Conservation (phyloP, 2,329 filamentous ascomycete genomes). For the Blumeria graminis region DNA sequence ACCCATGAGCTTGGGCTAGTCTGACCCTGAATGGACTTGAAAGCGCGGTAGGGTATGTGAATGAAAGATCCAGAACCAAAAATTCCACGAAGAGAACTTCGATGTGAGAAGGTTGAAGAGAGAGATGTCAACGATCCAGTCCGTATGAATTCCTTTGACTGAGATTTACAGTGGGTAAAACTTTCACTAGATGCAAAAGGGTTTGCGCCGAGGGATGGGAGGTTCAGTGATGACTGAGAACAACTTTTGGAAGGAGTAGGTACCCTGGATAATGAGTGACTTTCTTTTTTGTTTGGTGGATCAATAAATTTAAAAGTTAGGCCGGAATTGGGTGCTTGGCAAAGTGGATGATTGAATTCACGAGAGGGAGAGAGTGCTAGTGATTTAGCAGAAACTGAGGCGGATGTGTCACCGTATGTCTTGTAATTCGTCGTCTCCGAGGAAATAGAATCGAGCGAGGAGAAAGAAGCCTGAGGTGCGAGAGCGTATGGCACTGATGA, state of each 20-base stretch:
- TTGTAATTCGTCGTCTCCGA: slow-evolving; percentile 16
- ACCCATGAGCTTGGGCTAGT: slow-evolving; percentile 15
- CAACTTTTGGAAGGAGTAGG: slow-evolving; percentile 12
- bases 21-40: slow-evolving; percentile 4
- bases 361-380: slow-evolving; percentile 8
- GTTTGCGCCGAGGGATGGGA: slow-evolving; percentile 16
- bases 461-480: slow-evolving; percentile 15
- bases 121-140: slow-evolving; percentile 27
- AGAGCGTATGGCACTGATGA: slow-evolving; percentile 13
- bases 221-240: not conserved
- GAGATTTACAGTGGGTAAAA: slow-evolving; percentile 19
- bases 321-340: slow-evolving; percentile 20
- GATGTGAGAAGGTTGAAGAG: slow-evolving; percentile 23
- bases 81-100: slow-evolving; percentile 12
- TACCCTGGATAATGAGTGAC: slow-evolving; percentile 29
- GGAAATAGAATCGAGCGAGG: slow-evolving; percentile 9
- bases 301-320: slow-evolving; percentile 13
- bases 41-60: slow-evolving; percentile 7
- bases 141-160: slow-evolving; percentile 28
- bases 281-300: slow-evolving; percentile 15
- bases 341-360: slow-evolving; percentile 24
- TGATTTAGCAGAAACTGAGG: slow-evolving; percentile 8
- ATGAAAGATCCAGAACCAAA: slow-evolving; percentile 12
- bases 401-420: slow-evolving; percentile 10
- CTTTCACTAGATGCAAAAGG: slow-evolving; percentile 26